Evolutionary conservation across 768 basidiomycete genomes (phyloP).

Genomic region (Suillus alpinus): DNA sequence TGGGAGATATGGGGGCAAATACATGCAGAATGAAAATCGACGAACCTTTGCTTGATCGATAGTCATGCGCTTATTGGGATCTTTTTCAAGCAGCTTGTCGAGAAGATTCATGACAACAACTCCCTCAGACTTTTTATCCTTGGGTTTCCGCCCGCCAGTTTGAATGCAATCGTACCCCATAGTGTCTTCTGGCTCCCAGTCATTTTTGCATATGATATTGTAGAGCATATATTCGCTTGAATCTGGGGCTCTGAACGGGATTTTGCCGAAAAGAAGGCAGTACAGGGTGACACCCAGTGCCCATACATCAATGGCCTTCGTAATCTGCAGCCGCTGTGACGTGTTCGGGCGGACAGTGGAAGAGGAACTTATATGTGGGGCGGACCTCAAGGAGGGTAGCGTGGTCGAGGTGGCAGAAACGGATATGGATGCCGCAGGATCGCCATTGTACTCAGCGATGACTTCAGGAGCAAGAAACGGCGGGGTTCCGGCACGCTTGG

Average conservation of each 20-base stretch:
- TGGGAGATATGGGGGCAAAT: constrained; percentile 8
- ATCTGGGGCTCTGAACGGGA: constrained; percentile 68
- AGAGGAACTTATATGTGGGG: constrained; percentile 28
- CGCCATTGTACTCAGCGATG: constrained; percentile 58
- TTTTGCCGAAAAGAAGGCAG: constrained; percentile 85
- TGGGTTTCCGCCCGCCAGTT: constrained; percentile 60
- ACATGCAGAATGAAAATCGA: constrained; percentile 10
- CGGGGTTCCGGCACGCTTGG: constrained; percentile 91
- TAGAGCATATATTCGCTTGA: constrained; percentile 75
- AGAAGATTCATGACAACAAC: constrained; percentile 67
- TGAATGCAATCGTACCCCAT: constrained; percentile 73
- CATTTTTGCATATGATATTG: constrained; percentile 70
- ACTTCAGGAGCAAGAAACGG: constrained; percentile 97
- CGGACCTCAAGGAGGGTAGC: constrained; percentile 27
- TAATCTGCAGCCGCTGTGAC: constrained; percentile 53
- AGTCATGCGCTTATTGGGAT: constrained; percentile 67
- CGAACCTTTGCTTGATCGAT: constrained; percentile 81
- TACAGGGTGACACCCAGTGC: constrained; percentile 95
- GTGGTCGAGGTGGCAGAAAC: constrained; percentile 30
- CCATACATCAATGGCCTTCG: constrained; percentile 97
- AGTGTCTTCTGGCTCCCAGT: constrained; percentile 61
- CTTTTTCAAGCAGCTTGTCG: constrained; percentile 79
- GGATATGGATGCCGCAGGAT: constrained; percentile 32
- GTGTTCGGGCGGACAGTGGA: constrained; percentile 27
- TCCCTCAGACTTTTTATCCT: constrained; percentile 48